Conservation (phyloP, 1,284 basidiomycete genomes). For the Marasmius sp. region DNA sequence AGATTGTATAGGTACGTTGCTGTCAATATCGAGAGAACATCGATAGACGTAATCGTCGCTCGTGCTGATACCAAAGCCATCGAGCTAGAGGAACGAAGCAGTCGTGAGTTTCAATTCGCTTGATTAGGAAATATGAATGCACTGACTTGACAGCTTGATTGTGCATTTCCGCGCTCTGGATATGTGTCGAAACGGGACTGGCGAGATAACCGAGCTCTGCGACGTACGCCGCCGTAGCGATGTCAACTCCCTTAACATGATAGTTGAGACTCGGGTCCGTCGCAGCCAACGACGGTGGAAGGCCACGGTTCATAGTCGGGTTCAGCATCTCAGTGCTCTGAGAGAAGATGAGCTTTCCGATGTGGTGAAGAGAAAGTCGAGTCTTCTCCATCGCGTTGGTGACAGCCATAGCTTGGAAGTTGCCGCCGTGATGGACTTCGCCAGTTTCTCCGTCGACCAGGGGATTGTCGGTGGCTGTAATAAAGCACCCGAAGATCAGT, state of each 20-base stretch:
- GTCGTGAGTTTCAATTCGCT: neutral
- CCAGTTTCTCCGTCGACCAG: conserved; percentile 49
- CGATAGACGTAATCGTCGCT: conserved; percentile 50
- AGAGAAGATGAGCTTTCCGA: conserved; percentile 61
- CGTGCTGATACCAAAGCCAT: conserved; percentile 54
- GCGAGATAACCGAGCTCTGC: conserved; percentile 61
- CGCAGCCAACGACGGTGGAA: conserved; percentile 54
- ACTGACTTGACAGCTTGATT: conserved; percentile 59
- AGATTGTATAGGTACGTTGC: conserved; percentile 50
- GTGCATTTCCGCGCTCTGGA: conserved; percentile 57
- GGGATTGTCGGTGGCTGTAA: conserved; percentile 54
- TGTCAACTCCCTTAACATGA: conserved; percentile 61
- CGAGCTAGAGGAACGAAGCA: conserved; percentile 32
- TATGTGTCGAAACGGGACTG: conserved; percentile 57
- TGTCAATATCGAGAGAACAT: conserved; percentile 50
- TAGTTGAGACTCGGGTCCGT: conserved; percentile 59
- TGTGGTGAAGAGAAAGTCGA: conserved; percentile 52
- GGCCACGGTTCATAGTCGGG: conserved; percentile 54
- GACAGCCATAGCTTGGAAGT: conserved; percentile 64
- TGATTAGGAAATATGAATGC: neutral
- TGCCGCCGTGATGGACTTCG: conserved; percentile 53
- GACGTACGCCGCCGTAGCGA: conserved; percentile 55
- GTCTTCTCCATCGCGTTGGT: conserved; percentile 64
- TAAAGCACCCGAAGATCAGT: conserved; percentile 11
- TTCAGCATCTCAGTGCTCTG: conserved; percentile 62